These are phyloP conservation scores for Miamiensis avidus DNA, from an alignment of 169 alveolate genomes.

Conservation along the genomic window DNA sequence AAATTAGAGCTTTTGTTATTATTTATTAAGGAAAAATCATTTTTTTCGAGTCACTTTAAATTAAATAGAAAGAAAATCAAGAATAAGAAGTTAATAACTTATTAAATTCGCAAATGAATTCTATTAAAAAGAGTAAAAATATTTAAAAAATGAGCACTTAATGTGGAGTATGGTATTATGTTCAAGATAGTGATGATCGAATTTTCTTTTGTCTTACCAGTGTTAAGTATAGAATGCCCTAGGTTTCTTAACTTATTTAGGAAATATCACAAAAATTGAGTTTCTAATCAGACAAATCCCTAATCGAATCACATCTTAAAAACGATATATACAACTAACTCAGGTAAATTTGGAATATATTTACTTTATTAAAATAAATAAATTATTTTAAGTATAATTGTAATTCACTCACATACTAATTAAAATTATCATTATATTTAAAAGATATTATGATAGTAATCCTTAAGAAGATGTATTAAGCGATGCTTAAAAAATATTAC, in stretches of 20 bases:
- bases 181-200: not conserved
- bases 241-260: not conserved
- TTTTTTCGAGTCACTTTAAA: not conserved
- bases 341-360: not conserved
- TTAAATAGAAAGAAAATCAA: not conserved
- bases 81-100: not conserved
- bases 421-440: too few relatives aligned
- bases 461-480: not conserved
- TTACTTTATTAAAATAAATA: too few relatives aligned
- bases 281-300: not conserved
- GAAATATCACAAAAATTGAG: not conserved
- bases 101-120: too few relatives aligned
- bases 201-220: not conserved
- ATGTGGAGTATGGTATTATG: not conserved
- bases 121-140: too few relatives aligned
- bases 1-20: not conserved
- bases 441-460: not conserved
- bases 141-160: not conserved
- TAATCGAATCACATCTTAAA: not conserved
- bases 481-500: not conserved
- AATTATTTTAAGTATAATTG: too few relatives aligned
- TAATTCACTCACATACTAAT: too few relatives aligned
- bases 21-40: not conserved
- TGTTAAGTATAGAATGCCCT: not conserved
- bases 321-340: not conserved